These are phyloP conservation scores for Oidium heveae DNA, from an alignment of 2,329 filamentous ascomycete species.

Conservation along the genomic window DNA sequence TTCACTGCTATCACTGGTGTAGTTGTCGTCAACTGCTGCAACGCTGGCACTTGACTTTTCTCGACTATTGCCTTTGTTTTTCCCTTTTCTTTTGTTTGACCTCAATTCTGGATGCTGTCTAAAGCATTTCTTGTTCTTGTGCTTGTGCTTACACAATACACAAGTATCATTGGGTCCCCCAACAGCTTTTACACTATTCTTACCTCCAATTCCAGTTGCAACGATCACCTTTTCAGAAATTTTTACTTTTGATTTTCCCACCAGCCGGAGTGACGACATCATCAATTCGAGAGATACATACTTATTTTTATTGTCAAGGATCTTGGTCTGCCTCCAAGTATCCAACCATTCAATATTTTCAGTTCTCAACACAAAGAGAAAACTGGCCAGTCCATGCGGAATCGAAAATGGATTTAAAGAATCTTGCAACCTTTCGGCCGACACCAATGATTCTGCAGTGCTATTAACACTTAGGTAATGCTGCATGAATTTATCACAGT, in stretches of 20 bases:
- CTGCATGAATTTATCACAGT: too few relatives aligned
- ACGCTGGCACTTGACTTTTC: not conserved
- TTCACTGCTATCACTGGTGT: not conserved
- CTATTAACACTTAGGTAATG: too few relatives aligned
- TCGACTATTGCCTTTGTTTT: not conserved
- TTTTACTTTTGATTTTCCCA: not conserved
- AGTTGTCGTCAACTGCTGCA: not conserved
- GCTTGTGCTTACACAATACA: not conserved
- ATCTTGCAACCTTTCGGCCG: not conserved
- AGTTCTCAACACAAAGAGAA: not conserved
- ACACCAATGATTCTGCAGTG: not conserved
- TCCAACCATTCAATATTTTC: not conserved
- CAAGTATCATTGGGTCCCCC: not conserved
- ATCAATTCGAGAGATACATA: not conserved
- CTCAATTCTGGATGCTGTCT: not conserved
- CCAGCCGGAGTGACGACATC: not conserved
- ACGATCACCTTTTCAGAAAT: not conserved
- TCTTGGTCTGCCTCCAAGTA: not conserved
- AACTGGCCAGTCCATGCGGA: not conserved
- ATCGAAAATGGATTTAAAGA: not conserved
- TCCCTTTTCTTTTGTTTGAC: not conserved
- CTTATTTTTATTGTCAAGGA: not conserved
- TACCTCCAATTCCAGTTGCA: not conserved
- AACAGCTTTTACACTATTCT: not conserved
- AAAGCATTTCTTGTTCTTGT: too few relatives aligned